These are phyloP conservation scores for Teratosphaeria nubilosa DNA, from an alignment of 2,329 filamentous ascomycete genomes.

Conservation along the genomic window DNA sequence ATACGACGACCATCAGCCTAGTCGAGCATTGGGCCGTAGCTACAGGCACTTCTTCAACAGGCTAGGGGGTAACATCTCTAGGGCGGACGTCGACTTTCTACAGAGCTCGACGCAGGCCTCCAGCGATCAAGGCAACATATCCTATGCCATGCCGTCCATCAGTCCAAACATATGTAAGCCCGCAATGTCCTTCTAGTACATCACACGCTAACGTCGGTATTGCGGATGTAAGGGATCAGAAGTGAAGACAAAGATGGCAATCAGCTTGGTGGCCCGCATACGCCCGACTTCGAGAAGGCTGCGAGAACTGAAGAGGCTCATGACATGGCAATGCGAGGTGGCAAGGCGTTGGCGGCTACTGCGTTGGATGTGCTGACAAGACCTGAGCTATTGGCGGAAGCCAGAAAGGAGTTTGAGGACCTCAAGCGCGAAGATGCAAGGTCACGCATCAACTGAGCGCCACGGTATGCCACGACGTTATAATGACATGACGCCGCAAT, in stretches of 20 bases:
- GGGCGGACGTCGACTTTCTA: constrained; percentile 32
- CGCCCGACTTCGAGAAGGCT: constrained; percentile 30
- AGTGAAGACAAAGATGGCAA: constrained; percentile 22
- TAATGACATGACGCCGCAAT: not conserved
- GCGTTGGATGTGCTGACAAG: constrained; percentile 27
- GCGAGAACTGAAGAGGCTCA: constrained; percentile 29
- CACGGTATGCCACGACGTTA: not conserved
- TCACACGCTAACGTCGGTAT: not conserved
- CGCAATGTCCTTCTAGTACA: not conserved
- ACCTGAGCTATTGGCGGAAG: constrained; percentile 15
- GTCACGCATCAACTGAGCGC: not conserved
- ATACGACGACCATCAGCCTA: constrained; percentile 49
- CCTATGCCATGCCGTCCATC: constrained; percentile 42
- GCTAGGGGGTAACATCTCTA: constrained; percentile 26
- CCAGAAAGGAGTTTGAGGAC: constrained; percentile 20
- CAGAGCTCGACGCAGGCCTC: constrained; percentile 41
- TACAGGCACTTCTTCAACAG: constrained; percentile 21
- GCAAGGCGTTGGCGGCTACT: constrained; percentile 28
- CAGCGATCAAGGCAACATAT: constrained; percentile 44
- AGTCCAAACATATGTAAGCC: constrained; percentile 35
- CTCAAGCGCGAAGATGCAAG: constrained; percentile 3
- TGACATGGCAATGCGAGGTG: constrained; percentile 23
- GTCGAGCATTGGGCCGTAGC: constrained; percentile 33
- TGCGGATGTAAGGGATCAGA: constrained; percentile 25
- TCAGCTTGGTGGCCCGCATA: constrained; percentile 28